Base-by-base conservation (phyloP, 2,329 filamentous ascomycete species). In the Phoma sp. region DNA sequence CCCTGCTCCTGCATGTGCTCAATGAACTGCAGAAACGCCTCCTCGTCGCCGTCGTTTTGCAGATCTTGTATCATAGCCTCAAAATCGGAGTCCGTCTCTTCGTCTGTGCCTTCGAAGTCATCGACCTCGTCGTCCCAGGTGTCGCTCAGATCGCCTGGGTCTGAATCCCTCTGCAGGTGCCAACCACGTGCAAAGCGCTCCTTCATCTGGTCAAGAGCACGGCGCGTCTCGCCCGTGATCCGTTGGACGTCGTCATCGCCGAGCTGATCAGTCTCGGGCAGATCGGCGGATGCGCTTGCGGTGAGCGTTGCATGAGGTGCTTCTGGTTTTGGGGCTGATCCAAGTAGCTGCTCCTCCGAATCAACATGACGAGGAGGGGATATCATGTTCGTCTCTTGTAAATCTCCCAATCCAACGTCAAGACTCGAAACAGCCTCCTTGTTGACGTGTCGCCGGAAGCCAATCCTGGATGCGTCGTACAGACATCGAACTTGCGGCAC, bases 401-500 rank as follows among this genome's bases (percentile, higher is more conserved):
- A 10, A 17, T 6, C 24, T 19, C 10, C 36, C 21, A 24, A 9
- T n/a, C 5, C 19, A 10, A 6, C 36, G 10, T 22, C 36, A 13
- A 17, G 4, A 24, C 24, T 9, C 3, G 19, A 8, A 10, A 13
- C 19, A 15, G 6, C 27, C 3, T 57, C 55, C 5, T 54, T 32
- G 17, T 27, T 22, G 9, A 67, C 48, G 29, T 60, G 57, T n/a
- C 68, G 66, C 8, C 39, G 48, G 35, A 74, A 74, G 4, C 72
- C 71, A 0, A 69, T 45, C 3, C 91, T 90, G 76, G 56, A 48
- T n/a, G 65, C 58, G n/a, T 71, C 57, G 56, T 69, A 76, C 65
- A 74, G 7, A 29, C 61, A 67, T 1, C 68, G 40, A 5, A 62
- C 55, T 10, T 62, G 35, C 2, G 72, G 72, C 3, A 55, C 35